Conservation (phyloP, 2,329 filamentous ascomycete species). For the Cadophora luteo-olivacea region DNA sequence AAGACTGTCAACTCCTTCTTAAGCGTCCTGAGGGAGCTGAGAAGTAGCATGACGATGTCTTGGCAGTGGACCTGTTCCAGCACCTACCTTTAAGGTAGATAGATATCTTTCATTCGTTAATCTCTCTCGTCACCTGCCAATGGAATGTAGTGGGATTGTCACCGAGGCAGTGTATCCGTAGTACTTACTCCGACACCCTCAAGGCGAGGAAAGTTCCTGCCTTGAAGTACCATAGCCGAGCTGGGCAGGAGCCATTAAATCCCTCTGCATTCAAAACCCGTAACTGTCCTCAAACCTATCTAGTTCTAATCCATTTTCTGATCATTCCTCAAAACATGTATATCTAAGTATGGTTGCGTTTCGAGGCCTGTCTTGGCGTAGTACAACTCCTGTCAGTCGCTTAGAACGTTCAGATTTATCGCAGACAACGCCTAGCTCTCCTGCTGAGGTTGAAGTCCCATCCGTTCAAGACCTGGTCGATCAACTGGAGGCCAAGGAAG, state of each 20-base stretch:
- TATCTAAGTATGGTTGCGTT: slow-evolving; percentile 29
- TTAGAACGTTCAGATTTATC: slow-evolving; percentile 16
- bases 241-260: background rate
- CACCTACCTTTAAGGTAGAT: no score
- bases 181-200: no score
- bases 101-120: no score
- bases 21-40: no score
- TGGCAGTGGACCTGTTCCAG: no score
- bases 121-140: no score
- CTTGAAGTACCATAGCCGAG: background rate
- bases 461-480: slow-evolving; percentile 17
- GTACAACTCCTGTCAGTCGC: slow-evolving; percentile 21
- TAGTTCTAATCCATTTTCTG: background rate
- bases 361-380: slow-evolving; percentile 27
- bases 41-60: no score
- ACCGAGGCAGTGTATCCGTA: no score
- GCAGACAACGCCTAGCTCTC: slow-evolving; percentile 9
- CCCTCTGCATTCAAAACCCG: background rate
- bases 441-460: background rate
- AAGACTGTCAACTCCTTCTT: no score
- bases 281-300: background rate
- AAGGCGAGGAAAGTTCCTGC: background rate
- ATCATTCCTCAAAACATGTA: slow-evolving; percentile 24
- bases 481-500: slow-evolving; percentile 9
- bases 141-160: no score